Conservation (phyloP, 129 eudicot species). For the Ambrosia trifida region DNA sequence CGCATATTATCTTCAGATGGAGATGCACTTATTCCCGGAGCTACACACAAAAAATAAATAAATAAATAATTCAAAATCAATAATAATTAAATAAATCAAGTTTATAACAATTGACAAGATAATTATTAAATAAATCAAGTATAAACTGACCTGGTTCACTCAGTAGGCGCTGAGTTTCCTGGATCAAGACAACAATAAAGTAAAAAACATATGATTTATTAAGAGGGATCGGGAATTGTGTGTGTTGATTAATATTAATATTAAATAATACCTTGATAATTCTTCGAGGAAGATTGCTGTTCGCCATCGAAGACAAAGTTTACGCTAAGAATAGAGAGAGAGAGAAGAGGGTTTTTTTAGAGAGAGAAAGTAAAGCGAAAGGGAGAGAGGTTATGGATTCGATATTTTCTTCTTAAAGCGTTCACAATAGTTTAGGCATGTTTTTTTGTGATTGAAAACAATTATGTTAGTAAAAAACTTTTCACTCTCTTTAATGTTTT, state of each 20-base stretch:
- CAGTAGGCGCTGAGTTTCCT: slow-evolving; percentile 62
- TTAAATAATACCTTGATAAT: slow-evolving; percentile 46
- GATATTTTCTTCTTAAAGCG: no score
- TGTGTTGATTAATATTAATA: neutral
- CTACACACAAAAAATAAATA: slow-evolving; percentile 25
- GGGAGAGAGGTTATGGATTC: slow-evolving; percentile 18
- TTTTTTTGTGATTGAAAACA: no score
- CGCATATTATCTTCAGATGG: slow-evolving; percentile 67
- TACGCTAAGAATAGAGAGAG: slow-evolving; percentile 23
- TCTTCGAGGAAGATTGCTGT: slow-evolving; percentile 56
- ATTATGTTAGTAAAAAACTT: no score
- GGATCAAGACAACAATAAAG: slow-evolving; percentile 19
- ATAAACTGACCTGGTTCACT: slow-evolving; percentile 54
- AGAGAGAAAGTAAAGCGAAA: slow-evolving; percentile 20
- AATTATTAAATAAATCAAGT: neutral
- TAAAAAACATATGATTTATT: neutral
- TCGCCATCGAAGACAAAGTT: slow-evolving; percentile 43
- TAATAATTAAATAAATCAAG: no score
- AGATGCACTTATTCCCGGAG: slow-evolving; percentile 62
- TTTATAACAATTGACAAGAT: neutral
- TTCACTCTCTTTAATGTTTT: no score
- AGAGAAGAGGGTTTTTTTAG: slow-evolving; percentile 15
- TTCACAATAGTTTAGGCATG: no score
- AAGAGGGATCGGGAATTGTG: slow-evolving; percentile 18
- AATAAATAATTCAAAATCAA: neutral